Conservation (phyloP, 2,329 filamentous ascomycete species). For the Cladosporium colombiae region DNA sequence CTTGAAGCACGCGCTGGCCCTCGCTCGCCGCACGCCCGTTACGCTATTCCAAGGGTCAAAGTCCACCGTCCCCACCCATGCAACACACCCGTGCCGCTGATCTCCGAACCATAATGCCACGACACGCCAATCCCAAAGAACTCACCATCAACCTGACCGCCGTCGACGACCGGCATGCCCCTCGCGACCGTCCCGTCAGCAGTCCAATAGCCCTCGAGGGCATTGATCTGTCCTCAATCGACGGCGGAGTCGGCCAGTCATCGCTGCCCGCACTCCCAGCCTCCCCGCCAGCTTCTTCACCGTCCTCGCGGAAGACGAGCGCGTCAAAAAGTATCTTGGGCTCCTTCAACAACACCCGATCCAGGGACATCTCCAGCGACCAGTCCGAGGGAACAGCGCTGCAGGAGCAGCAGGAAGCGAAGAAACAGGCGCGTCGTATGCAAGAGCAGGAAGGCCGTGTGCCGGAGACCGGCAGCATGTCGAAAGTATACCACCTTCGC, state of each 20-base stretch:
- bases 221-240: conserved; percentile 40
- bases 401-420: conserved; percentile 22
- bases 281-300: conserved; percentile 35
- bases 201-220: conserved; percentile 39
- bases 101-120: conserved; percentile 32
- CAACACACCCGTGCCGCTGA: conserved; percentile 19
- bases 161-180: conserved; percentile 19
- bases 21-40: conserved; percentile 14
- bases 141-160: conserved; percentile 33
- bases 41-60: conserved; percentile 16
- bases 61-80: conserved; percentile 13
- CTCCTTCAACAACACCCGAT: conserved; percentile 28
- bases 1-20: conserved; percentile 15
- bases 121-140: conserved; percentile 31
- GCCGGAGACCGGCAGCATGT: conserved; percentile 36
- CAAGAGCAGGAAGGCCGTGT: conserved; percentile 34
- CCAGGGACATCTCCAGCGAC: conserved; percentile 16
- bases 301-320: conserved; percentile 29
- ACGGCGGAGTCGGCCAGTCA: conserved; percentile 33
- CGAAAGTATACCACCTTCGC: conserved; percentile 43
- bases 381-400: conserved; percentile 3
- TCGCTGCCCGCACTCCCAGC: conserved; percentile 29
- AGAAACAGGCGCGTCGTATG: conserved; percentile 28
- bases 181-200: conserved; percentile 29
- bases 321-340: conserved; percentile 33